These are phyloP conservation scores for Bauhinia variegata DNA, from an alignment of 306 rosid genomes.

Conservation along the genomic window DNA sequence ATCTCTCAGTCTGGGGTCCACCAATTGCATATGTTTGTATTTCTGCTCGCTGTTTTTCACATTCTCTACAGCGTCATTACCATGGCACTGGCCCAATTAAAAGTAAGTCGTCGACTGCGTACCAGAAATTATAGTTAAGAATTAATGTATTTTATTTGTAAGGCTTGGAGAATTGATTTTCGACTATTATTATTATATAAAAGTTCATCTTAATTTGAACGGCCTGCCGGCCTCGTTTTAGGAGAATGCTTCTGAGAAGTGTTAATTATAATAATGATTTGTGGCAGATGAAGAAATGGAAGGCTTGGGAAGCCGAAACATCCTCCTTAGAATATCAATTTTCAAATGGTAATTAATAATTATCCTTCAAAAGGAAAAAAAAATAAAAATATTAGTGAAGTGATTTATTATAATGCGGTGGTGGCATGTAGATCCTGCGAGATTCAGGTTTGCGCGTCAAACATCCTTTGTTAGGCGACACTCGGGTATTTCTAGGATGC, in stretches of 20 bases:
- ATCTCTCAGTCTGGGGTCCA: conserved; percentile 60
- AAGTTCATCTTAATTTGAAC: too few species aligned
- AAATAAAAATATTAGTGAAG: too few species aligned
- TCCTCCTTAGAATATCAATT: conserved; percentile 68
- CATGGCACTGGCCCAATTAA: conserved; percentile 53
- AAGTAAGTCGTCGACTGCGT: too few species aligned
- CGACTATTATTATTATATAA: too few species aligned
- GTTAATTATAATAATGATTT: too few species aligned
- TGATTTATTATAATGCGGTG: too few species aligned
- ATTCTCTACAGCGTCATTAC: conserved; percentile 60
- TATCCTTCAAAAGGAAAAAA: too few species aligned
- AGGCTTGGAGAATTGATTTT: too few species aligned
- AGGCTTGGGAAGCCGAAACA: conserved; percentile 73
- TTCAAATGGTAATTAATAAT: conserved; percentile 55
- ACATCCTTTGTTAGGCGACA: conserved; percentile 73
- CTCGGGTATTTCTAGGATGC: conserved; percentile 57
- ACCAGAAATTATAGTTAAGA: too few species aligned
- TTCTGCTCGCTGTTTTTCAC: conserved; percentile 71
- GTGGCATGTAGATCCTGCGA: conserved; percentile 56
- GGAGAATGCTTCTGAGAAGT: too few species aligned
- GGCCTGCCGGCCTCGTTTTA: too few species aligned
- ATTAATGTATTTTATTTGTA: too few species aligned
- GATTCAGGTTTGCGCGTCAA: conserved; percentile 71
- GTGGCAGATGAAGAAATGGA: conserved; percentile 78
- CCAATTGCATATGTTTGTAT: conserved; percentile 71